Conservation (phyloP, 306 rosid species). For the Lupinus albus region DNA sequence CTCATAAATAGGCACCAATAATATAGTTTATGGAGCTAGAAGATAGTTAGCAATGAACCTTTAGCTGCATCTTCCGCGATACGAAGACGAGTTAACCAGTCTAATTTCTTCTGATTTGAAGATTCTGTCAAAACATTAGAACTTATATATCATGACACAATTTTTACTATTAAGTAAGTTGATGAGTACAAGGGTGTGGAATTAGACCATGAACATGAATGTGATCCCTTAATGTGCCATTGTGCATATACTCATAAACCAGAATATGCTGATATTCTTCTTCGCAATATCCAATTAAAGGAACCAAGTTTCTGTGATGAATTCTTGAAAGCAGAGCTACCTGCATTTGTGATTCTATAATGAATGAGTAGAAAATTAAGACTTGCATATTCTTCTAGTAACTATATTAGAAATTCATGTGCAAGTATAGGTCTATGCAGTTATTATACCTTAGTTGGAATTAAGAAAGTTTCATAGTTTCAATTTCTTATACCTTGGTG, state of each 20-base stretch:
- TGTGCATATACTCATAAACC: constrained; percentile 96
- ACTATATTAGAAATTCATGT: constrained; percentile 2
- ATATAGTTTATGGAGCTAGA: constrained; percentile 22
- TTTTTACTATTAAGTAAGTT: constrained; percentile 15
- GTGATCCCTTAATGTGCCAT: constrained; percentile 91
- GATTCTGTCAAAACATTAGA: constrained; percentile 55
- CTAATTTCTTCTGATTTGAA: constrained; percentile 55
- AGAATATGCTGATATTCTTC: constrained; percentile 84
- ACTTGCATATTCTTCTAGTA: constrained; percentile 13
- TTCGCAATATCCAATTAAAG: constrained; percentile 90
- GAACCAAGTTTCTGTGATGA: constrained; percentile 98
- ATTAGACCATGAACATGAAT: constrained; percentile 72
- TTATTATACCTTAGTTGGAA: background rate
- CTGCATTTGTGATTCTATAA: constrained; percentile 50
- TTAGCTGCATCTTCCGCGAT: constrained; percentile 96
- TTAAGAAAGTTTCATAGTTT: constrained; percentile 24
- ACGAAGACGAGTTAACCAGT: constrained; percentile 84
- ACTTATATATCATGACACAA: constrained; percentile 20
- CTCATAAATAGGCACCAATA: too few species aligned
- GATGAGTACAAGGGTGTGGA: constrained; percentile 37
- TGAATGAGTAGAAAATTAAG: constrained; percentile 34
- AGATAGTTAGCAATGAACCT: constrained; percentile 55
- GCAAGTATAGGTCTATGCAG: background rate
- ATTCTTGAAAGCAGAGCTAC: constrained; percentile 93
- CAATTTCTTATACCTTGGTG: too few species aligned